Evolutionary conservation across 768 basidiomycete genomes (phyloP).

Genomic region (Kwoniella sp.): DNA sequence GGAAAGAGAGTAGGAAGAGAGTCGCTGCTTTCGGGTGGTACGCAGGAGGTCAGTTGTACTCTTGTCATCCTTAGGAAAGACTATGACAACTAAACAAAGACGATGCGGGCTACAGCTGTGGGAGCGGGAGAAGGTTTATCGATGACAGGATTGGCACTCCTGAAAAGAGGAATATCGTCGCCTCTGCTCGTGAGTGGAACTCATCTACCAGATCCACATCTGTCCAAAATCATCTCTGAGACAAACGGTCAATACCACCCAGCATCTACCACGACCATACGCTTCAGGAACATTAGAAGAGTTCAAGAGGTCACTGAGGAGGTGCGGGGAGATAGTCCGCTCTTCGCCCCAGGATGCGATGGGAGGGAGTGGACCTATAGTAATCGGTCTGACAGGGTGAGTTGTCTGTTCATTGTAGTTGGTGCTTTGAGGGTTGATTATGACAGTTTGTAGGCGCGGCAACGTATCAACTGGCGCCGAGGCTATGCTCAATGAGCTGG

Average conservation of each 20-base stretch:
- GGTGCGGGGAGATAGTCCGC: slow-evolving; percentile 64
- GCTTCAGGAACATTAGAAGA: slow-evolving; percentile 65
- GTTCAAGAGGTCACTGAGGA: slow-evolving; percentile 63
- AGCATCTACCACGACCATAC: slow-evolving; percentile 81
- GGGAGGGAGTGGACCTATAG: slow-evolving; percentile 69
- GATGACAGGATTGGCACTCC: slow-evolving; percentile 74
- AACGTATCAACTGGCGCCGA: slow-evolving; percentile 79
- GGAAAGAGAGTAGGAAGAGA: slow-evolving; percentile 53
- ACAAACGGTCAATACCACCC: no score
- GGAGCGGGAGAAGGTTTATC: slow-evolving; percentile 80
- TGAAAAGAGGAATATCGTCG: slow-evolving; percentile 75
- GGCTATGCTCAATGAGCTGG: slow-evolving; percentile 71
- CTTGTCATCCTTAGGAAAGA: no score
- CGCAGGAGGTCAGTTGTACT: slow-evolving; percentile 77
- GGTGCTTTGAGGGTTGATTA: slow-evolving; percentile 12
- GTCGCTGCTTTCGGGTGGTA: slow-evolving; percentile 91
- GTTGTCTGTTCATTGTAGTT: slow-evolving; percentile 24
- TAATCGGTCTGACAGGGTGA: slow-evolving; percentile 82
- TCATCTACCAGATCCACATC: no score
- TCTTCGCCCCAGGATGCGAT: slow-evolving; percentile 63
- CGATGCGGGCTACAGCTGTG: slow-evolving; percentile 62
- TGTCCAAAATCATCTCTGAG: no score
- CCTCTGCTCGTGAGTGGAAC: slow-evolving; percentile 71
- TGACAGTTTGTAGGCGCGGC: slow-evolving; percentile 62
- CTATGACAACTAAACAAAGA: no score